A percentile compares a stretch with the other conserved stretches of the same genome.
phyloP scores from a whole-genome alignment of 2,329 filamentous ascomycete species.

The Pseudogymnoascus sp. region DNA sequence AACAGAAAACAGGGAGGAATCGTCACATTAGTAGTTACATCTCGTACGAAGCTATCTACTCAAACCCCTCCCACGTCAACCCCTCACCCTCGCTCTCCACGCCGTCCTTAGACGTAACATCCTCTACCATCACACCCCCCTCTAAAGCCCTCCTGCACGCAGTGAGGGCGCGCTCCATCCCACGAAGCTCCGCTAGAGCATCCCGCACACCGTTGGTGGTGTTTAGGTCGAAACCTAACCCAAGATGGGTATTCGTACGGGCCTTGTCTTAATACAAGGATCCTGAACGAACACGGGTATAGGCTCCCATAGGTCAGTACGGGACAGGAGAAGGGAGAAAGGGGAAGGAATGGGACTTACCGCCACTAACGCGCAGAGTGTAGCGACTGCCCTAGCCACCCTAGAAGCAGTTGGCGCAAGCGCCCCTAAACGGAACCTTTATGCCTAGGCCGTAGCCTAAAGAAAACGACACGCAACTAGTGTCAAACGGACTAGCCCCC shows the following conservation, averaged over 20 bases:
- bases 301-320: too few species aligned
- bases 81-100: not conserved
- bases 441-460: not conserved
- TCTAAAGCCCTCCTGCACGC: not conserved
- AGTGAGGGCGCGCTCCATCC: not conserved
- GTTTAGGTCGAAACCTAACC: not conserved
- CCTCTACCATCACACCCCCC: not conserved
- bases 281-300: not conserved
- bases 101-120: not conserved
- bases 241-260: not conserved
- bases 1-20: not conserved
- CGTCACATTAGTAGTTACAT: not conserved
- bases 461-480: not conserved
- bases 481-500: not conserved
- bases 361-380: not conserved
- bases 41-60: not conserved
- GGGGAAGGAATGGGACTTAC: too few species aligned
- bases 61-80: not conserved
- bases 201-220: not conserved
- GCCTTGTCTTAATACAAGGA: not conserved
- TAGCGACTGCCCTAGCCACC: not conserved
- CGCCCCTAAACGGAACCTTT: not conserved
- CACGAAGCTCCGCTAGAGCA: not conserved
- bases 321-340: too few species aligned
- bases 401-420: not conserved